Percentiles rank a stretch among this genome's conserved stretches.
Evolutionary conservation across 176 grass and related monocot species (phyloP).

Genomic region (Raddia guianensis): DNA sequence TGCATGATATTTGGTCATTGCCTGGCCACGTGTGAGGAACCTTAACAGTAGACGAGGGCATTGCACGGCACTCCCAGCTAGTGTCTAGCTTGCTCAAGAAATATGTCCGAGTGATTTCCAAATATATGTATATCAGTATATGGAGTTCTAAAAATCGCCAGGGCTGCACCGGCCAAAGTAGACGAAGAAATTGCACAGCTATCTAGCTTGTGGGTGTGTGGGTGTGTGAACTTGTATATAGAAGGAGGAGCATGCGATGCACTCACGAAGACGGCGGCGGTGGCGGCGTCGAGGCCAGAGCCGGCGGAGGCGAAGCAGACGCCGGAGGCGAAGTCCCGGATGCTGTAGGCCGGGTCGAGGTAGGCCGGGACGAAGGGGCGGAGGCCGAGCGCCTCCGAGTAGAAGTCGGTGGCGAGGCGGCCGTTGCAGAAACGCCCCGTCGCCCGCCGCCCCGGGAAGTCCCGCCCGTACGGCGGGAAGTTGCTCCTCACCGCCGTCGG

Average conservation of each 20-base stretch:
- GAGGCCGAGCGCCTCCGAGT: constrained; percentile 60
- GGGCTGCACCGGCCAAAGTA: not conserved
- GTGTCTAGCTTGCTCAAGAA: no score
- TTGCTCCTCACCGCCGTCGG: constrained; percentile 50
- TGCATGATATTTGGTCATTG: no score
- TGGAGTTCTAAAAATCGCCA: not conserved
- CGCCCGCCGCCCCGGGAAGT: constrained; percentile 56
- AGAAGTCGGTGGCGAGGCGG: constrained; percentile 67
- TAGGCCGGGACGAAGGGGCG: constrained; percentile 59
- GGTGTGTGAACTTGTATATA: no score
- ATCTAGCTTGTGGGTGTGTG: not conserved
- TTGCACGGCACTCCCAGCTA: no score
- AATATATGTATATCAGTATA: no score
- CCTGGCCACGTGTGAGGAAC: no score
- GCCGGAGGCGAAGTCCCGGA: constrained; percentile 57
- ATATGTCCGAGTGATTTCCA: no score
- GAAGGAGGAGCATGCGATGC: no score
- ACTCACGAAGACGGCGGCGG: constrained; percentile 61
- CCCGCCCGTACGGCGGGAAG: constrained; percentile 66
- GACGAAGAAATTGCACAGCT: not conserved
- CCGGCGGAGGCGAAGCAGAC: constrained; percentile 81
- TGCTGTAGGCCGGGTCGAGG: constrained; percentile 54
- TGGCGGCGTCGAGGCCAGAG: constrained; percentile 61
- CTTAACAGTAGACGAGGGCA: no score
- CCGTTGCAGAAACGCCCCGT: constrained; percentile 83